Conservation (phyloP, 2,329 filamentous ascomycete genomes). For the Zymoseptoria tritici region DNA sequence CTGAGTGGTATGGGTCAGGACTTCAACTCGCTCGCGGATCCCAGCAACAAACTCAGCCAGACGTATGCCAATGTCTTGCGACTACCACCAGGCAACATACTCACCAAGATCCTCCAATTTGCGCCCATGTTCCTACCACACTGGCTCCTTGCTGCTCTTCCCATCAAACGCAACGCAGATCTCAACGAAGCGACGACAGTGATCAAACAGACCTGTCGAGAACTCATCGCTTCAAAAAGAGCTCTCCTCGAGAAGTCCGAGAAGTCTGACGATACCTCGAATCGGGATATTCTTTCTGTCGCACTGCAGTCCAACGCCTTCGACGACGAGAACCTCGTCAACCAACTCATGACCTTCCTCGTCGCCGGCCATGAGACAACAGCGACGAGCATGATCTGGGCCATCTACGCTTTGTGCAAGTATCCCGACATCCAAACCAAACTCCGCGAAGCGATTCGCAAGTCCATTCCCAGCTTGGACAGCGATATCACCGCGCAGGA, state of each 20-base stretch:
- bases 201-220: conserved; percentile 56
- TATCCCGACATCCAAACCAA: conserved; percentile 42
- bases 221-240: conserved; percentile 66
- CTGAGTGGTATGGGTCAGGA: conserved; percentile 50
- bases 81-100: neutral
- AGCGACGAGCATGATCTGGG: conserved; percentile 46
- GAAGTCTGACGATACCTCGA: conserved; percentile 37
- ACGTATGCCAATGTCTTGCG: conserved; percentile 46
- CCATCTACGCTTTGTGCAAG: conserved; percentile 45
- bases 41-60: conserved; percentile 45
- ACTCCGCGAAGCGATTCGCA: conserved; percentile 45
- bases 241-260: conserved; percentile 35
- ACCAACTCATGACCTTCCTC: conserved; percentile 61
- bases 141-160: conserved; percentile 56
- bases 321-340: conserved; percentile 67
- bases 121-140: conserved; percentile 51
- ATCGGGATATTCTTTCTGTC: conserved; percentile 71
- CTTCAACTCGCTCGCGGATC: conserved; percentile 46
- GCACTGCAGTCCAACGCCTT: conserved; percentile 71
- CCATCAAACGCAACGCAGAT: conserved; percentile 63
- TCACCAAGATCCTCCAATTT: conserved; percentile 12
- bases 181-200: conserved; percentile 48
- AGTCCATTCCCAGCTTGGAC: conserved; percentile 38
- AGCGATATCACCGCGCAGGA: conserved; percentile 45
- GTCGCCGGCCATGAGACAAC: conserved; percentile 59